These are phyloP conservation scores for Ramaria rubella DNA, from an alignment of 768 basidiomycete species.

Conservation along the genomic window DNA sequence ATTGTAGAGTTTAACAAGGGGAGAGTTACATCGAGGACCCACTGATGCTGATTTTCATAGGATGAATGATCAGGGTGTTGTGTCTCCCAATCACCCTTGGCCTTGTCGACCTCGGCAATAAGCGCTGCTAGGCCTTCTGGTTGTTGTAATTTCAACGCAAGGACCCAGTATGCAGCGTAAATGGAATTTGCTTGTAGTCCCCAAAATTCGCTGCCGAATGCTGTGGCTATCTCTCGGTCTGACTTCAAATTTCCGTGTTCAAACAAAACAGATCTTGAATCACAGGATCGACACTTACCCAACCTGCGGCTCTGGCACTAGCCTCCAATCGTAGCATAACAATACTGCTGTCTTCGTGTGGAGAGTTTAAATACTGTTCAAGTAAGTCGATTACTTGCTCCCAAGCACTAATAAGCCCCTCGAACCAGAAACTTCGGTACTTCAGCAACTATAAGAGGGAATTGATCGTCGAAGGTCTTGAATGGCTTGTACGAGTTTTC, in stretches of 20 bases:
- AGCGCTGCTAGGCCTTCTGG: slow-evolving; percentile 17
- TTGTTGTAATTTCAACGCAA: slow-evolving; percentile 16
- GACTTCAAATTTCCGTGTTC: not conserved
- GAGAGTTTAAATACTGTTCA: not conserved
- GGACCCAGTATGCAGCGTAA: slow-evolving; percentile 20
- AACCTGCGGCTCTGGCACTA: not conserved
- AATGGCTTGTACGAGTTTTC: slow-evolving; percentile 11
- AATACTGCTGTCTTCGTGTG: not conserved
- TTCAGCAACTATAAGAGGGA: slow-evolving; percentile 13
- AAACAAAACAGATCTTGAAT: not conserved
- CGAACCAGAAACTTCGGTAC: slow-evolving; percentile 16
- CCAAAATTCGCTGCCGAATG: slow-evolving; percentile 18
- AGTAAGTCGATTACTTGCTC: slow-evolving; percentile 14
- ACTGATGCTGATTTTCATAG: not conserved
- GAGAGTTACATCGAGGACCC: slow-evolving; percentile 3
- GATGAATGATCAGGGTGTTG: slow-evolving; percentile 9
- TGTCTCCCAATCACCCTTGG: slow-evolving; percentile 8
- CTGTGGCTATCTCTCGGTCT: slow-evolving; percentile 12
- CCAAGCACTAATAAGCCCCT: slow-evolving; percentile 12
- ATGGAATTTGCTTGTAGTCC: slow-evolving; percentile 22
- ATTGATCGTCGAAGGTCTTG: slow-evolving; percentile 16
- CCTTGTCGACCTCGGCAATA: slow-evolving; percentile 16
- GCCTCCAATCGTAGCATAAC: not conserved
- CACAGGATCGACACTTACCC: not conserved
- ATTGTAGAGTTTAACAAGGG: slow-evolving; percentile 20